phyloP scores from a whole-genome alignment of 352 stramenopile species.

The Globisporangium cederbergense region DNA sequence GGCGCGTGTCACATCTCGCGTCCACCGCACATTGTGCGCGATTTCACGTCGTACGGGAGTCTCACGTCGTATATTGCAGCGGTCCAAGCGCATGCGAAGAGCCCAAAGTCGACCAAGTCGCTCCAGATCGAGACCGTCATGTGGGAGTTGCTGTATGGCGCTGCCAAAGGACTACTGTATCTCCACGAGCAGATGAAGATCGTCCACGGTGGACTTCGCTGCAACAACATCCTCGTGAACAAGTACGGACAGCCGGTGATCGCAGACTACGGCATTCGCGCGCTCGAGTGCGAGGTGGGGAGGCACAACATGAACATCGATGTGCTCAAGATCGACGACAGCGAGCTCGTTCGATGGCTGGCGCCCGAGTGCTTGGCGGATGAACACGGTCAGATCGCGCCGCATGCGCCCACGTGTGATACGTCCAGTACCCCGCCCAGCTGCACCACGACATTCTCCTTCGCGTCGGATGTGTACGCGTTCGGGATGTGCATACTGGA shows the following conservation, averaged over 20 bases:
- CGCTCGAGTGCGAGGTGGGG: conserved; percentile 29
- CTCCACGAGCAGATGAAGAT: conserved; percentile 55
- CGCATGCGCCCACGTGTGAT: conserved; percentile 24
- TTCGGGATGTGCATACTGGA: conserved; percentile 84
- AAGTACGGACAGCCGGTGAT: conserved; percentile 62
- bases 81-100: conserved; percentile 35
- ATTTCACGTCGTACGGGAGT: conserved; percentile 59
- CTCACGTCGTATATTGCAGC: conserved; percentile 47
- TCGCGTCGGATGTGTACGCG: conserved; percentile 60
- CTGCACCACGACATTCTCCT: conserved; percentile 26
- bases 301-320: conserved; percentile 38
- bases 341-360: conserved; percentile 61
- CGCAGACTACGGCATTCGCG: conserved; percentile 53
- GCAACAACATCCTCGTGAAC: conserved; percentile 70
- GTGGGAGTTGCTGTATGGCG: conserved; percentile 58
- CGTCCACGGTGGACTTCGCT: conserved; percentile 55
- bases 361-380: conserved; percentile 59
- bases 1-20: conserved; percentile 48
- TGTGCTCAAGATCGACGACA: conserved; percentile 30
- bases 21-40: conserved; percentile 50
- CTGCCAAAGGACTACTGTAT: conserved; percentile 53
- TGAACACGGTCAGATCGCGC: conserved; percentile 27
- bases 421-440: conserved; percentile 10
- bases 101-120: conserved; percentile 21
- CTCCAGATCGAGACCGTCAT: conserved; percentile 39